A percentile compares a stretch with the other conserved stretches of the same genome.
Evolutionary conservation across 179 eudicot genomes (phyloP).

Genomic region (Nepenthes alata): DNA sequence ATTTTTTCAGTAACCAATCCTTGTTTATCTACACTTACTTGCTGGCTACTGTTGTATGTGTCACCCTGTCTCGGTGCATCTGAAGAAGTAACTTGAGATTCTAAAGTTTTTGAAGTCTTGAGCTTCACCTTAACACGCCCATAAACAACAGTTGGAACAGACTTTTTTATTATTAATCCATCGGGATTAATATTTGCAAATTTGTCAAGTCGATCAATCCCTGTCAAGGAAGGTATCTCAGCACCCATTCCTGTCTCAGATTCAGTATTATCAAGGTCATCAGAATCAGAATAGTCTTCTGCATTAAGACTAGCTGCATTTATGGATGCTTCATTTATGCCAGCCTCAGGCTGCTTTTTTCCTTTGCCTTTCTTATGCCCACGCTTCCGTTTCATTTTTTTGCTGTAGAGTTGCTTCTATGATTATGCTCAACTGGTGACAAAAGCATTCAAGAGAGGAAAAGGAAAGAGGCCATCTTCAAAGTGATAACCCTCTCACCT

Average conservation of each 20-base stretch:
- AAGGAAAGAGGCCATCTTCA: no score
- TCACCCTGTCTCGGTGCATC: constrained; percentile 25
- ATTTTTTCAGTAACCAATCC: constrained; percentile 21
- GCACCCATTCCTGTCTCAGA: constrained; percentile 19
- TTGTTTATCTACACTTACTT: constrained; percentile 27
- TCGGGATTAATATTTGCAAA: constrained; percentile 14
- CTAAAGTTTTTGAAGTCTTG: constrained; percentile 36
- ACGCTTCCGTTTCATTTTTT: constrained; percentile 69
- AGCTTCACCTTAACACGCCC: constrained; percentile 60
- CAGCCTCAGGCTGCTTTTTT: constrained; percentile 20
- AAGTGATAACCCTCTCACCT: no score
- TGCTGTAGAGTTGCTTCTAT: neutral
- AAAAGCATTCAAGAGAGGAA: no score
- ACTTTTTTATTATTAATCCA: constrained; percentile 17
- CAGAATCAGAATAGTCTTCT: constrained; percentile 25
- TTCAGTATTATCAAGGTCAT: constrained; percentile 26
- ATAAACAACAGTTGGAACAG: constrained; percentile 48
- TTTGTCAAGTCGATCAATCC: constrained; percentile 14
- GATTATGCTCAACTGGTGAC: no score
- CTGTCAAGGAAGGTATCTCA: constrained; percentile 11
- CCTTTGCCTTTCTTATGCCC: constrained; percentile 53
- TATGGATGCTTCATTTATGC: constrained; percentile 17
- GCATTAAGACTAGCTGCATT: constrained; percentile 18
- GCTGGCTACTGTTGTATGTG: constrained; percentile 25
- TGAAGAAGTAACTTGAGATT: constrained; percentile 21